Conservation (phyloP, 495 filamentous ascomycete species). For the Penicillium robsamsonii region DNA sequence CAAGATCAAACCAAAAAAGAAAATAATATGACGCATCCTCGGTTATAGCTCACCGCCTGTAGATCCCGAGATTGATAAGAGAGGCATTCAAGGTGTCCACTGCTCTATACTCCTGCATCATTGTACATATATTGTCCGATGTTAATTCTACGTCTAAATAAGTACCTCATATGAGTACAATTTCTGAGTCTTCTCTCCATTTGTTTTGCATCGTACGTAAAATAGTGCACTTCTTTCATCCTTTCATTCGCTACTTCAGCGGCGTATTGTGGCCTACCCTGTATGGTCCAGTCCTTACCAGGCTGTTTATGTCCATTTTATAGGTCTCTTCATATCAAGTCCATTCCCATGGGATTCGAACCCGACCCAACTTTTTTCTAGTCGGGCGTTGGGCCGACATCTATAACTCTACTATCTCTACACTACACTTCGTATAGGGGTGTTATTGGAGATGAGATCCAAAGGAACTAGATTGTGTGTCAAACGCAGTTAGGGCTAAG, state of each 20-base stretch:
- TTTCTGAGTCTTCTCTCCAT: neutral
- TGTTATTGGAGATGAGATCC: too few relatives aligned
- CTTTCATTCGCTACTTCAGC: neutral
- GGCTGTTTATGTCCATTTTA: neutral
- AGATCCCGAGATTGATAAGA: constrained; percentile 15
- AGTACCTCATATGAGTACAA: too few relatives aligned
- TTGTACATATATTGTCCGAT: too few relatives aligned
- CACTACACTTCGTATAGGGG: too few relatives aligned
- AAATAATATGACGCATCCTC: constrained; percentile 29
- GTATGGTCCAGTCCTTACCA: neutral
- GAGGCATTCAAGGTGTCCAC: constrained; percentile 8
- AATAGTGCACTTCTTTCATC: neutral
- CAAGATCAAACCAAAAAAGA: constrained; percentile 10
- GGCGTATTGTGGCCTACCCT: neutral
- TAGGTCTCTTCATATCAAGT: neutral
- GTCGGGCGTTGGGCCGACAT: too few relatives aligned
- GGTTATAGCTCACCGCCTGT: constrained; percentile 26
- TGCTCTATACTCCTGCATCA: neutral
- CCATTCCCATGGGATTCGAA: neutral
- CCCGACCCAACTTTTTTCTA: neutral
- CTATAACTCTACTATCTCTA: too few relatives aligned
- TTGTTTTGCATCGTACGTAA: neutral
- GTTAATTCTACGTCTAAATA: too few relatives aligned
- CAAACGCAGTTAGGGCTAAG: too few relatives aligned
- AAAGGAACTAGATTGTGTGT: too few relatives aligned